Evolutionary conservation across 176 grass and related monocot species (phyloP).

Genomic region (Musa schizocarpa): DNA sequence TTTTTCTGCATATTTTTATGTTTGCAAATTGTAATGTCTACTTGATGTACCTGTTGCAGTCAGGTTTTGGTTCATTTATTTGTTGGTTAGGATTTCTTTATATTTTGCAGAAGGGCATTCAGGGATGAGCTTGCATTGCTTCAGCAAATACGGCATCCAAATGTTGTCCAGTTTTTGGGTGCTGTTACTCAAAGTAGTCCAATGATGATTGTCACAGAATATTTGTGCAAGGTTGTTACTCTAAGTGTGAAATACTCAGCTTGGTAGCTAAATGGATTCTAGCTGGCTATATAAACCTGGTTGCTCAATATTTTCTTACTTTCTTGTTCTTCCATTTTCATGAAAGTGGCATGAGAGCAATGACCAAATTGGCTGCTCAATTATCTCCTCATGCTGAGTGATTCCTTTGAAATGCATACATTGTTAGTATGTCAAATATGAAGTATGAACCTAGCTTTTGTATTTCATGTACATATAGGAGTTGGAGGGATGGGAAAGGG

Average conservation of each 20-base stretch:
- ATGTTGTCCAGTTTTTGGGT: constrained; percentile 92
- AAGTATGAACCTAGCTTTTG: no score
- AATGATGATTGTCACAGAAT: constrained; percentile 99
- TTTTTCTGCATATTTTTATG: constrained; percentile 13
- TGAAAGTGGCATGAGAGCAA: no score
- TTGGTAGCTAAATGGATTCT: no score
- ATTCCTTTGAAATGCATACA: no score
- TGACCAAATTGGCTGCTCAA: no score
- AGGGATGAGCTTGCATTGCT: constrained; percentile 87
- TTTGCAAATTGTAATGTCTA: constrained; percentile 2
- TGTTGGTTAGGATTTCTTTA: constrained; percentile 16
- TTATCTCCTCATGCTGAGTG: no score
- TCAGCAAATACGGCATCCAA: constrained; percentile 90
- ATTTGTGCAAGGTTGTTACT: constrained; percentile 74
- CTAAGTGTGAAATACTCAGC: background rate
- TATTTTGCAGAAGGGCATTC: constrained; percentile 57
- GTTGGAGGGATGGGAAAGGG: no score
- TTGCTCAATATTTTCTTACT: no score
- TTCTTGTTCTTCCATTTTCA: no score
- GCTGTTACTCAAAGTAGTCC: constrained; percentile 93
- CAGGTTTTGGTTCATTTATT: constrained; percentile 12
- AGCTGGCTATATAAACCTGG: no score
- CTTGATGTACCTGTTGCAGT: background rate
- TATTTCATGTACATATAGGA: no score
- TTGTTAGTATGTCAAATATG: no score